These are phyloP conservation scores for Metarhizium sp. DNA, from an alignment of 2,329 filamentous ascomycete genomes.

Conservation along the genomic window DNA sequence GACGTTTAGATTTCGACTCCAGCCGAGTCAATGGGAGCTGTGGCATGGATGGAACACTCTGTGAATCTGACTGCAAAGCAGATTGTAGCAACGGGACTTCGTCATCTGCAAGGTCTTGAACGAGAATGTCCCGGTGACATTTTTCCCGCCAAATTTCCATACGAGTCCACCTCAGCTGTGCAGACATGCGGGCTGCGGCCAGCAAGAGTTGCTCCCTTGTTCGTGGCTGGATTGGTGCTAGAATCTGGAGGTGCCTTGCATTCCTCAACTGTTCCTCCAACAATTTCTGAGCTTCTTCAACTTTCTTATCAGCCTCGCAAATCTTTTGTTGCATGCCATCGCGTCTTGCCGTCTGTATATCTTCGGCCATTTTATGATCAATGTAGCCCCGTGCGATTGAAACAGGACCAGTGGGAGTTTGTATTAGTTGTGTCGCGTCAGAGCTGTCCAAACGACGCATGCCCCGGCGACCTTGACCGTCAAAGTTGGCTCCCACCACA, in stretches of 20 bases:
- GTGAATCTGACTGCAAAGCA: slow-evolving; percentile 2
- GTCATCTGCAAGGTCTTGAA: slow-evolving; percentile 79
- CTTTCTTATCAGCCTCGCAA: slow-evolving; percentile 68
- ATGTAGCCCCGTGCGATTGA: slow-evolving; percentile 64
- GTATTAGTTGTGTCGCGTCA: slow-evolving; percentile 48
- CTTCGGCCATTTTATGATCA: slow-evolving; percentile 73
- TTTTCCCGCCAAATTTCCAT: slow-evolving; percentile 88
- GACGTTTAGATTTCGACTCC: slow-evolving; percentile 19
- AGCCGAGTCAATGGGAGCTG: slow-evolving; percentile 12
- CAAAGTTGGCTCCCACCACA: slow-evolving; percentile 74
- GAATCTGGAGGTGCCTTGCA: slow-evolving; percentile 77
- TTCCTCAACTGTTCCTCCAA: slow-evolving; percentile 80
- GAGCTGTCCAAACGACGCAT: slow-evolving; percentile 63
- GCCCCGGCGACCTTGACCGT: slow-evolving; percentile 66
- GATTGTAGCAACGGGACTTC: slow-evolving; percentile 9
- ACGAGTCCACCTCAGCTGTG: slow-evolving; percentile 87
- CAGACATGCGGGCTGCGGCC: slow-evolving; percentile 74
- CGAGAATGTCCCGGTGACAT: slow-evolving; percentile 82
- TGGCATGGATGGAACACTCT: slow-evolving; percentile 15
- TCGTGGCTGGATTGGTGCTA: slow-evolving; percentile 86
- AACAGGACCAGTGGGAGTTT: slow-evolving; percentile 64
- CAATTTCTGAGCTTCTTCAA: slow-evolving; percentile 63
- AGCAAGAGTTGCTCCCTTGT: slow-evolving; percentile 79
- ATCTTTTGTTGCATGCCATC: slow-evolving; percentile 81
- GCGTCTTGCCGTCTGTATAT: slow-evolving; percentile 73